Percentiles rank a stretch among this genome's conserved stretches.
Evolutionary conservation across 1,139 yeast species (phyloP).

Genomic region (Chernovozyma sophiae-reginae): DNA sequence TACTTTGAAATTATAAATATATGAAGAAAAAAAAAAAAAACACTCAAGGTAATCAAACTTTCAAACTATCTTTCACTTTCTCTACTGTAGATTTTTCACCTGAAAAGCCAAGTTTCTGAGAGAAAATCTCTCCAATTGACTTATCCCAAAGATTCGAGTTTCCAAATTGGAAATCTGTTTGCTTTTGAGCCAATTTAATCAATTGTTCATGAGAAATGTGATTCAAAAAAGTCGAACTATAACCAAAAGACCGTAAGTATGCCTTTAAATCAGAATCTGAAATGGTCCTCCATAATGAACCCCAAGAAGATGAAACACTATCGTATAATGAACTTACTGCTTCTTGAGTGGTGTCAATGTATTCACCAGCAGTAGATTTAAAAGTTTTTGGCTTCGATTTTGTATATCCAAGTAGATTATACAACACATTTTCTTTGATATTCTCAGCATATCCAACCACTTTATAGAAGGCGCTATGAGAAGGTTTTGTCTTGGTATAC

Average conservation of each 20-base stretch:
- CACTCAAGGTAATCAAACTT: background rate
- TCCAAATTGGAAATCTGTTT: conserved; percentile 28
- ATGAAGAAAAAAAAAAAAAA: background rate
- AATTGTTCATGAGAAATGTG: conserved; percentile 43
- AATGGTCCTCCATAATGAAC: conserved; percentile 32
- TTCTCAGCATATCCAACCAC: background rate
- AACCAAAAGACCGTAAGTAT: conserved; percentile 52
- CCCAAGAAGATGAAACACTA: conserved; percentile 11
- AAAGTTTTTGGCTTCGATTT: background rate
- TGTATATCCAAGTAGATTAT: background rate
- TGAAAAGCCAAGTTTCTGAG: conserved; percentile 17
- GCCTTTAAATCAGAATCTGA: conserved; percentile 49
- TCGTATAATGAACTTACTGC: conserved; percentile 1
- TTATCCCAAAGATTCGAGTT: conserved; percentile 19
- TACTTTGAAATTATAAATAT: background rate
- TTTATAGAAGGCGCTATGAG: background rate
- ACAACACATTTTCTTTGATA: background rate
- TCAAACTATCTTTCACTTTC: conserved; percentile 3
- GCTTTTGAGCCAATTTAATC: conserved; percentile 42
- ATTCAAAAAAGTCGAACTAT: conserved; percentile 27
- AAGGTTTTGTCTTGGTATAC: background rate
- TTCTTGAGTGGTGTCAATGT: conserved; percentile 26
- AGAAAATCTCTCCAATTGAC: conserved; percentile 19
- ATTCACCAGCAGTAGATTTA: conserved; percentile 20
- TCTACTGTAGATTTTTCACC: conserved; percentile 8